A percentile compares a stretch with the other conserved stretches of the same genome.
Conservation (phyloP, 441 rosid species). For the Corymbia citriodora region DNA sequence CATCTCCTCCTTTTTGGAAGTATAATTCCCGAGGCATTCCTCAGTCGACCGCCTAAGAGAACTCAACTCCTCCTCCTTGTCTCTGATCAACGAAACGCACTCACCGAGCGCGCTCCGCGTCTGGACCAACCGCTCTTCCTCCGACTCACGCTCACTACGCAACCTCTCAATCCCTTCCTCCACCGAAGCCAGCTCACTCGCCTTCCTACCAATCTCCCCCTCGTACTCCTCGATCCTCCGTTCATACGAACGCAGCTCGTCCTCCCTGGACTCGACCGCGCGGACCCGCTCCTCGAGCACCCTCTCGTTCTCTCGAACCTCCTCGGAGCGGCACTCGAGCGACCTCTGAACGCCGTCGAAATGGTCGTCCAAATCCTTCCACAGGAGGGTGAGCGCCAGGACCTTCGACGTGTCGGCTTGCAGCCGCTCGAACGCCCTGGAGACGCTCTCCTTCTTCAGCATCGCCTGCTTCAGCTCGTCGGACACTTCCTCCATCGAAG, state of each 20-base stretch:
- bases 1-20: conserved; percentile 12
- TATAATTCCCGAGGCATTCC: conserved; percentile 6
- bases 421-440: conserved; percentile 11
- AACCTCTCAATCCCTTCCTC: conserved; percentile 11
- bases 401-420: conserved; percentile 22
- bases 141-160: conserved; percentile 12
- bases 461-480: conserved; percentile 5
- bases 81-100: not conserved
- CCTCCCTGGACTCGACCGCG: conserved; percentile 17
- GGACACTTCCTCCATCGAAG: not conserved
- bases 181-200: conserved; percentile 2
- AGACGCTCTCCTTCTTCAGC: conserved; percentile 20
- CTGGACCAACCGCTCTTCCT: not conserved
- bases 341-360: conserved; percentile 1
- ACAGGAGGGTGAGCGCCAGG: conserved; percentile 28
- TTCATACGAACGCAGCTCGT: conserved; percentile 1
- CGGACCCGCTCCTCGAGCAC: not conserved
- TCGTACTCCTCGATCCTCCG: not conserved
- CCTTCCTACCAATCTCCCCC: conserved; percentile 13
- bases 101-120: not conserved
- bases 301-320: conserved; percentile 14
- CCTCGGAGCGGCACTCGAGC: conserved; percentile 4
- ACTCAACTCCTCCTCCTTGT: conserved; percentile 7
- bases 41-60: conserved; percentile 7
- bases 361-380: conserved; percentile 37